These are phyloP conservation scores for Colletotrichum zoysiae DNA, from an alignment of 2,329 filamentous ascomycete species.

Conservation along the genomic window DNA sequence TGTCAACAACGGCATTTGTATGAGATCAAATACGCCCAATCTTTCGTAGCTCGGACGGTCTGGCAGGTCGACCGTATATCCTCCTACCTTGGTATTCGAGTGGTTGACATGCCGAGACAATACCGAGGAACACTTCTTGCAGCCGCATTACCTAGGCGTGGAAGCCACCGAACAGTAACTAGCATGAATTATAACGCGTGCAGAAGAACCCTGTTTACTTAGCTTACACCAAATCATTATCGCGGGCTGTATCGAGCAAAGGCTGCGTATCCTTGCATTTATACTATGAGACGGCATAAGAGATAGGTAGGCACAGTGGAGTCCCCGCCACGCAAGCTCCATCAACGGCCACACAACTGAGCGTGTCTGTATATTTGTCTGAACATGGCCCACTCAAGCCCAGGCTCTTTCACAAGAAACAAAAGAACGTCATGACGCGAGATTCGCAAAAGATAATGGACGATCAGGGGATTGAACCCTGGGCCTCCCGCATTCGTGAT, in stretches of 20 bases:
- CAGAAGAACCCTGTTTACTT: neutral
- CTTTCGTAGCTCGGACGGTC: neutral
- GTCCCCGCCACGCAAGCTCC: neutral
- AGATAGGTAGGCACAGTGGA: neutral
- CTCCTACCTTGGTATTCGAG: neutral
- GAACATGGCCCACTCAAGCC: neutral
- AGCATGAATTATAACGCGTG: no score
- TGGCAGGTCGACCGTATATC: neutral
- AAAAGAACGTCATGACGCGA: neutral
- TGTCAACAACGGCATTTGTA: no score
- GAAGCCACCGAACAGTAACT: neutral
- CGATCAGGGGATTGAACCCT: constrained; percentile 29
- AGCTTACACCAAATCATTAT: neutral
- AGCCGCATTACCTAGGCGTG: neutral
- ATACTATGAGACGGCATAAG: no score
- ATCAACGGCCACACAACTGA: neutral
- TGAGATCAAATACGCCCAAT: no score
- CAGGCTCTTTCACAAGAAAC: no score
- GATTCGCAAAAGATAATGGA: constrained; percentile 2
- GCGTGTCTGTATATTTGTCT: no score
- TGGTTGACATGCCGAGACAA: neutral
- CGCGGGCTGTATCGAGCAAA: neutral
- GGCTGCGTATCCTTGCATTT: neutral
- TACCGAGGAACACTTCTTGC: neutral
- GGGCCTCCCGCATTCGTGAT: constrained; percentile 15